Evolutionary conservation across 768 basidiomycete species (phyloP).

Genomic region (Nidularia pulvinata): DNA sequence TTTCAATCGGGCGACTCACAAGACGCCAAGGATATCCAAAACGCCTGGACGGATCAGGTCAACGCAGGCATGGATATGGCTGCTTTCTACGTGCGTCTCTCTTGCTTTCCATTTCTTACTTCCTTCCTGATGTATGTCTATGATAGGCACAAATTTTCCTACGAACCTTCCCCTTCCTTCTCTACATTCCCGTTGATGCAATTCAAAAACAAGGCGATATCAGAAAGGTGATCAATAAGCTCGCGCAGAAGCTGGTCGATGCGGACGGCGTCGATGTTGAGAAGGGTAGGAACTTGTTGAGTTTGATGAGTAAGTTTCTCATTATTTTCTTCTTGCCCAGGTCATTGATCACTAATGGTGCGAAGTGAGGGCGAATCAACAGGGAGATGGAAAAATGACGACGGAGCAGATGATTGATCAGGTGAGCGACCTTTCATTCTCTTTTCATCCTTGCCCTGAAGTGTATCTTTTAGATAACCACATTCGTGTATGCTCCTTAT

Average conservation of each 20-base stretch:
- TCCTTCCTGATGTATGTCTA: slow-evolving; percentile 1
- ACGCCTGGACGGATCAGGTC: slow-evolving; percentile 19
- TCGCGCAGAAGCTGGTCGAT: not conserved
- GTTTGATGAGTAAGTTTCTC: too few relatives aligned
- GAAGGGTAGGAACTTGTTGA: not conserved
- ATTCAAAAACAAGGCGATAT: slow-evolving; percentile 12
- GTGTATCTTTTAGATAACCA: slow-evolving; percentile 22
- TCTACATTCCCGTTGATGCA: slow-evolving; percentile 8
- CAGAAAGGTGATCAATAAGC: not conserved
- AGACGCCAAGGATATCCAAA: slow-evolving; percentile 21
- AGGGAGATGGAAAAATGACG: not conserved
- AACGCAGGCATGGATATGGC: slow-evolving; percentile 11
- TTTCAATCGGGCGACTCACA: slow-evolving; percentile 23
- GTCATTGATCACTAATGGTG: too few relatives aligned
- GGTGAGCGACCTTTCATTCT: not conserved
- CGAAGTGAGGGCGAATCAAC: too few relatives aligned
- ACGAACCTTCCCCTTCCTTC: slow-evolving; percentile 20
- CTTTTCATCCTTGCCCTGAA: not conserved
- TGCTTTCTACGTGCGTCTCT: not conserved
- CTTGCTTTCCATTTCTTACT: not conserved
- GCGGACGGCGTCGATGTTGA: not conserved
- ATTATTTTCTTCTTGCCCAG: too few relatives aligned
- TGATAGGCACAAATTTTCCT: slow-evolving; percentile 14
- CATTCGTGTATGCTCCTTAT: slow-evolving; percentile 32
- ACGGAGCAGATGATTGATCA: not conserved